Percentiles rank a stretch among this genome's conserved stretches.
phyloP scores from a whole-genome alignment of 2,329 filamentous ascomycete genomes.

The Trichophyton benhamiae region DNA sequence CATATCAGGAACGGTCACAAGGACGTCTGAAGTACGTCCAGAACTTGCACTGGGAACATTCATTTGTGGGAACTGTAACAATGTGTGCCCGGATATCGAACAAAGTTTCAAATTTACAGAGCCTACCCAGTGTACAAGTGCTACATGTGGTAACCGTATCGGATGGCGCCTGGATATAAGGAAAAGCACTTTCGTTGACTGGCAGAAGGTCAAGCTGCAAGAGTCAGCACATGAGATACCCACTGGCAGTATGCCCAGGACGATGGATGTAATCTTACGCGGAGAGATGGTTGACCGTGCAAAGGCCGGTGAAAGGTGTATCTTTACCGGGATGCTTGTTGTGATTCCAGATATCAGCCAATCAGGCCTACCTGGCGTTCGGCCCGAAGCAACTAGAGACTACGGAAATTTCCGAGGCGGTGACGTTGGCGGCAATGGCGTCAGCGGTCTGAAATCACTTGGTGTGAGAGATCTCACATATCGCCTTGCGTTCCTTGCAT shows the following conservation, averaged over 20 bases:
- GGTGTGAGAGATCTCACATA: slow-evolving; percentile 94
- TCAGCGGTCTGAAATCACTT: slow-evolving; percentile 78
- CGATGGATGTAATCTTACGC: slow-evolving; percentile 90
- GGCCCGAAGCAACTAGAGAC: slow-evolving; percentile 73
- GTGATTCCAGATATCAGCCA: slow-evolving; percentile 96
- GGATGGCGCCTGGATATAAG: slow-evolving; percentile 97
- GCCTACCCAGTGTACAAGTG: slow-evolving; percentile 86
- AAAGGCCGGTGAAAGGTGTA: slow-evolving; percentile 95
- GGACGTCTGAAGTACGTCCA: slow-evolving; percentile 91
- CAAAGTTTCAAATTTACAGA: slow-evolving; percentile 97
- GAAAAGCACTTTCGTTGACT: slow-evolving; percentile 95
- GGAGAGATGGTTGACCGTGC: slow-evolving; percentile 96
- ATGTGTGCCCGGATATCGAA: slow-evolving; percentile 77
- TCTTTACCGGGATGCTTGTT: slow-evolving; percentile 91
- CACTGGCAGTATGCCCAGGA: slow-evolving; percentile 95
- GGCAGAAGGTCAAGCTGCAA: slow-evolving; percentile 97
- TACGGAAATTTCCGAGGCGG: slow-evolving; percentile 62
- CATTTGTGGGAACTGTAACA: slow-evolving; percentile 75
- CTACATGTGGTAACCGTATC: slow-evolving; percentile 70
- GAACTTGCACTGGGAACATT: slow-evolving; percentile 90
- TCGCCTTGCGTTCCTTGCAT: slow-evolving; percentile 87
- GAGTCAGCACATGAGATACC: slow-evolving; percentile 98
- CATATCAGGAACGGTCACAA: slow-evolving; percentile 90
- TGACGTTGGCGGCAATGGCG: slow-evolving; percentile 71
- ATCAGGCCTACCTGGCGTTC: slow-evolving; percentile 73